Evolutionary conservation across 2,329 filamentous ascomycete species (phyloP), one percentile per base, ranked within the genome.

Genomic region (Aspergillus puulaauensis): DNA sequence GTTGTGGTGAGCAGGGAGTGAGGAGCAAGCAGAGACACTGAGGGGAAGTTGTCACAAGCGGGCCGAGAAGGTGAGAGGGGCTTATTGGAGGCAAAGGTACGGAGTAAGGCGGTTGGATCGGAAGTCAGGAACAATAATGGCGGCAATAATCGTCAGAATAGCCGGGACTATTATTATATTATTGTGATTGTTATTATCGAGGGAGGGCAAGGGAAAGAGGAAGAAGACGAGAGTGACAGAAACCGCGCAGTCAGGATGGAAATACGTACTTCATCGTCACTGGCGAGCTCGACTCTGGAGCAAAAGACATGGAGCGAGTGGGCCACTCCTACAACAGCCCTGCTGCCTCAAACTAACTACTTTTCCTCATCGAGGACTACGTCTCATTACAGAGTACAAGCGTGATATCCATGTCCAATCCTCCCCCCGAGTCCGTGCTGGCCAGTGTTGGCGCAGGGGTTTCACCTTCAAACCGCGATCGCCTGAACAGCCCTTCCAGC

Each of bases 61-160:
- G 61, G 60, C 58, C 61, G 63, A 61, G 63, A 61, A 61, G 61
- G 59, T 60, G 63, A 61, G 63, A 61, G 63, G 61, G 59, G 56
- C 55, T 58, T 55, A 48, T 51, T 59, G 57, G 62, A 61, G 50
- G 58, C 58, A 51, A 49, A 61, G 27, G 27, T 27, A 27, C 24
- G 24, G 24, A 27, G 24, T 31, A 31, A 31, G 59, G 56, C 59
- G 57, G 40, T 48, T 61, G 58, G 47, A 57, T 50, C 41, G 51
- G 45, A 43, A 56, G 43, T 47, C 31, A 53, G 55, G 23, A 57
- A 54, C 52, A 51, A 58, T 54, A 57, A 57, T 56, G 52, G 37
- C 37, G 45, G 41, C 43, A 52, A 46, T 56, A 47, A 27, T 51
- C 37, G 47, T 50, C 23, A 27, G 31, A 46, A 46, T 53, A 46